Conservation (phyloP, 345 rosid genomes). For the Boechera divaricarpa region DNA sequence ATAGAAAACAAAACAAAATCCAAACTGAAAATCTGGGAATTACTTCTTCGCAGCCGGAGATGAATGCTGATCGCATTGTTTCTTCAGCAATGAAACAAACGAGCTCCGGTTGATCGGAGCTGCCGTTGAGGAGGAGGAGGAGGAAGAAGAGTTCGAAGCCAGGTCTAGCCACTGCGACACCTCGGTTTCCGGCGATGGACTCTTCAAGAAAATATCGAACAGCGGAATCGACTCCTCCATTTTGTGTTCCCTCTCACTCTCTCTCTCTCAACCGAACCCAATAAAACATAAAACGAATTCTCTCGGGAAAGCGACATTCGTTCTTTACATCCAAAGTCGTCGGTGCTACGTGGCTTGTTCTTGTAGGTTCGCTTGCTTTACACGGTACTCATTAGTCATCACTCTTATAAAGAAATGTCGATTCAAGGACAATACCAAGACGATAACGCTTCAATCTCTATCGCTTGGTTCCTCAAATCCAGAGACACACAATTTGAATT, state of each 20-base stretch:
- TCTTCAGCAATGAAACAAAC: conserved; percentile 59
- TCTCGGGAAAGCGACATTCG: too few species aligned
- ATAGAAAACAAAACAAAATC: conserved; percentile 4
- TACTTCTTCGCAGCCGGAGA: conserved; percentile 55
- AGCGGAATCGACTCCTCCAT: conserved; percentile 81
- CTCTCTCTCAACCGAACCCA: too few species aligned
- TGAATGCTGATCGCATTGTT: conserved; percentile 44
- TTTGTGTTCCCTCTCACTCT: neutral
- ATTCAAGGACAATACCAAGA: too few species aligned
- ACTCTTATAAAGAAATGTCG: too few species aligned
- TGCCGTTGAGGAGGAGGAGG: neutral
- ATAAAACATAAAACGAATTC: too few species aligned
- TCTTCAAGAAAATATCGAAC: conserved; percentile 61
- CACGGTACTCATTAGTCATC: too few species aligned
- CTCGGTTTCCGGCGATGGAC: conserved; percentile 67
- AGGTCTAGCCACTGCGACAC: conserved; percentile 73
- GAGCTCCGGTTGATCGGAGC: conserved; percentile 61
- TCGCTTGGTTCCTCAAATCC: too few species aligned
- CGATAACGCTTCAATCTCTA: too few species aligned
- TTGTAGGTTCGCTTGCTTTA: too few species aligned
- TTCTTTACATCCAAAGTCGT: too few species aligned
- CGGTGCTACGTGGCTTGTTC: too few species aligned
- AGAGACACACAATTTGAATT: too few species aligned
- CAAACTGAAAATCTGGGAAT: conserved; percentile 1
- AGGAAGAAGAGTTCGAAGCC: conserved; percentile 48